Percentiles rank a stretch among this genome's conserved stretches.
These are phyloP conservation scores for Plenodomus biglobosus DNA, from an alignment of 2,329 filamentous ascomycete species.

Conservation along the genomic window DNA sequence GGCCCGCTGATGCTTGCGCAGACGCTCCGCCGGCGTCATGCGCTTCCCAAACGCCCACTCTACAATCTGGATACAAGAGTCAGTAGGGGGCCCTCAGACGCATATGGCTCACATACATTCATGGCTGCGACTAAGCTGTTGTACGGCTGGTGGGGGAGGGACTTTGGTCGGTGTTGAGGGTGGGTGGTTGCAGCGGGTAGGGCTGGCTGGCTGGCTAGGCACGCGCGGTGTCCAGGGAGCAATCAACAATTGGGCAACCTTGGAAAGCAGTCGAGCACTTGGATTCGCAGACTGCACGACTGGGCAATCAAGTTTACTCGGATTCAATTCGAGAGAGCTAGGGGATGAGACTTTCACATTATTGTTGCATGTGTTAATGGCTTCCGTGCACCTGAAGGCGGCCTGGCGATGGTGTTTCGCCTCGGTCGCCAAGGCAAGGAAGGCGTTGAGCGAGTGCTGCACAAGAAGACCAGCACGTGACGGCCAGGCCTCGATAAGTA, in stretches of 20 bases:
- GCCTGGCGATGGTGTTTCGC: constrained; percentile 4
- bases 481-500: neutral
- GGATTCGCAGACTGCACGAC: neutral
- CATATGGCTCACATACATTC: constrained; percentile 50
- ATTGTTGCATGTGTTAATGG: neutral
- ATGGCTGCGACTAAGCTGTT: constrained; percentile 21
- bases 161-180: constrained; percentile 3
- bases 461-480: neutral
- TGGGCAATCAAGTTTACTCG: neutral
- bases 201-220: neutral
- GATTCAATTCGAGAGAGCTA: neutral
- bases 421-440: neutral
- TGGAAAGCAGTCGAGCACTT: neutral
- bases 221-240: neutral
- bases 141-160: constrained; percentile 1
- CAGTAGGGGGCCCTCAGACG: neutral
- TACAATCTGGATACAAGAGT: constrained; percentile 59
- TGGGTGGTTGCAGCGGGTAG: constrained; percentile 9
- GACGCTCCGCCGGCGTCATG: constrained; percentile 91
- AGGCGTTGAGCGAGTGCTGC: neutral
- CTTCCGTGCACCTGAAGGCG: neutral
- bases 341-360: neutral
- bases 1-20: constrained; percentile 92
- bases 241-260: neutral
- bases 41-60: constrained; percentile 99